A percentile compares a stretch with the other conserved stretches of the same genome.
Conservation (phyloP, 176 grass and related monocot genomes). For the Bromus sterilis region DNA sequence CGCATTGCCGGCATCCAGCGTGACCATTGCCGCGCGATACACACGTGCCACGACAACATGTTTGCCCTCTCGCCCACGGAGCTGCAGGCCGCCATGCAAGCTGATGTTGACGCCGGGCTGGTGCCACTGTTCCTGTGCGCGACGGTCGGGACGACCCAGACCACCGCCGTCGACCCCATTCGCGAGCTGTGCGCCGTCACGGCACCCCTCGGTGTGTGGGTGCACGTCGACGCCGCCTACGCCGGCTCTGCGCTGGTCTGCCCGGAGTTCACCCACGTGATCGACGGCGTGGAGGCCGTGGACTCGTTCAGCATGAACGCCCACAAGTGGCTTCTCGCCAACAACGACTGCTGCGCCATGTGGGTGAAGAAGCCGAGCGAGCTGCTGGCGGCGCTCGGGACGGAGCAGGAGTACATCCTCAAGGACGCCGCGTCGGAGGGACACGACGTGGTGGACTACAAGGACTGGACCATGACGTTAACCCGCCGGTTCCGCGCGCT, state of each 20-base stretch:
- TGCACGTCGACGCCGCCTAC: slow-evolving; percentile 46
- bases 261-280: slow-evolving; percentile 40
- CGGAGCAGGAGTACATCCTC: too few relatives aligned
- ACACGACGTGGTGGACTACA: too few relatives aligned
- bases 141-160: slow-evolving; percentile 36
- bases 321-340: slow-evolving; percentile 50
- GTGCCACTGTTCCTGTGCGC: slow-evolving; percentile 44
- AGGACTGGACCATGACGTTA: too few relatives aligned
- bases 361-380: too few relatives aligned
- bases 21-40: slow-evolving; percentile 24
- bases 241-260: slow-evolving; percentile 30
- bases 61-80: slow-evolving; percentile 21
- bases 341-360: slow-evolving; percentile 63
- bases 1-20: not conserved
- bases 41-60: not conserved
- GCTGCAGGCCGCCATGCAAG: too few relatives aligned
- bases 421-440: too few relatives aligned
- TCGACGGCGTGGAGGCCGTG: too few relatives aligned
- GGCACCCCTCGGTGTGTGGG: not conserved
- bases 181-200: not conserved
- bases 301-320: slow-evolving; percentile 54
- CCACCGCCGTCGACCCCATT: slow-evolving; percentile 29
- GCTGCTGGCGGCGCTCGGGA: too few relatives aligned
- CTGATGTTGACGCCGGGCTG: not conserved
- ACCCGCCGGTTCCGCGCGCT: too few relatives aligned